These are phyloP conservation scores for Magnusiomyces sp. DNA, from an alignment of 1,139 yeast genomes.

Conservation along the genomic window DNA sequence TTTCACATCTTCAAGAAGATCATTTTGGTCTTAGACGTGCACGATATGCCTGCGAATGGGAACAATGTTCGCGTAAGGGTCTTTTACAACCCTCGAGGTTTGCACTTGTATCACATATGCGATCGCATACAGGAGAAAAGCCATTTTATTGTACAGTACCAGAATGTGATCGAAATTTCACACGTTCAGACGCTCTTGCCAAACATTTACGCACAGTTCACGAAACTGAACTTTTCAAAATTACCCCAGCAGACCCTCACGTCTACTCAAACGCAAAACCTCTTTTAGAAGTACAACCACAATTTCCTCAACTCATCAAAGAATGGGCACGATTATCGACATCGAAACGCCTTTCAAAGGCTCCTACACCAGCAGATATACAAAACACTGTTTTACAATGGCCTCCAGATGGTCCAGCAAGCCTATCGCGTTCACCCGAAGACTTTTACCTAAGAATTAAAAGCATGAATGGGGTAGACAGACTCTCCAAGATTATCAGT, in stretches of 20 bases:
- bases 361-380: constrained; percentile 4
- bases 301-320: constrained; percentile 7
- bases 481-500: constrained; percentile 5
- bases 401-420: constrained; percentile 6
- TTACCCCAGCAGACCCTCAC: constrained; percentile 6
- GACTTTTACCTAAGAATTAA: constrained; percentile 17
- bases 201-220: constrained; percentile 59
- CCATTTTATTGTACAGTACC: constrained; percentile 64
- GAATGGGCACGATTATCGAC: constrained; percentile 1
- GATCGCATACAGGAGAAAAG: constrained; percentile 60
- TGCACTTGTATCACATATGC: constrained; percentile 53
- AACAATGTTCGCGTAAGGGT: constrained; percentile 48
- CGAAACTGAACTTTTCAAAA: constrained; percentile 33
- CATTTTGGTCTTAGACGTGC: constrained; percentile 35
- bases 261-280: constrained; percentile 11
- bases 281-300: constrained; percentile 9
- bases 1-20: constrained; percentile 32
- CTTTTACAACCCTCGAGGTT: constrained; percentile 49
- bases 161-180: constrained; percentile 56
- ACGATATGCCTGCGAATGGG: constrained; percentile 56
- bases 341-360: constrained; percentile 8
- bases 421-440: constrained; percentile 7
- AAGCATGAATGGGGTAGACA: constrained; percentile 22
- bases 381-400: neutral
- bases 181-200: constrained; percentile 53